Base-by-base conservation (phyloP, 805 yeast genomes). In the Metschnikowia cubensis region DNA sequence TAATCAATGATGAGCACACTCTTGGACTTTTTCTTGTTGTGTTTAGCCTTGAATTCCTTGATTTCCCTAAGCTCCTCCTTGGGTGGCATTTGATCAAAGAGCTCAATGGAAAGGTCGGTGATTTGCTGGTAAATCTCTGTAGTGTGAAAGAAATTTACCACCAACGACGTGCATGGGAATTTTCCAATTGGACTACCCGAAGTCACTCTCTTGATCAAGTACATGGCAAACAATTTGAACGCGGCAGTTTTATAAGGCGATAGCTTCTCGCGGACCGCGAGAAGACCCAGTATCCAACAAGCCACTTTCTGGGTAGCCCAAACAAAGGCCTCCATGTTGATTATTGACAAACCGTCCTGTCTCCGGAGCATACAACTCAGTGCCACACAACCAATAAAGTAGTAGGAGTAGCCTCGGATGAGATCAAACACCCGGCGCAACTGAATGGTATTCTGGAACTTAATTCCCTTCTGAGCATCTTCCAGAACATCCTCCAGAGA, bases 391-490 rank as follows among this genome's bases (percentile, higher is more conserved):
- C 34, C 32, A 14, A 43, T 43, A 13, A 43, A 35, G 34, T 17
- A 18, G 40, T 43, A 43, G 15, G 46, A 17, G 18, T 35, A 35
- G 13, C 46, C 46, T 25, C 46, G 35, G 10, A 43, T 43, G 4
- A 35, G 35, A 21, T 43, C 46, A 17, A 43, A 43, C 2, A 35
- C 15, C 11, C 33, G 11, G 48, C 89, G 73, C 10, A 83, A 62
- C 53, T 83, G 82, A 2, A 80, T 65, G 0, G 85, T 68, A 58
- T 86, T 87, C 54, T 85, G 85, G 66, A 72, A 81, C 56, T 82
- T 83, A 0, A 86, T 79, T 37, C 81, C 73, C 0, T 11, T 33
- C 17, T 21, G 25, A 80, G 77, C 17, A 22, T 35, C 43, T 31
- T 43, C 33, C 4, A 32, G 15, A 2, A 35, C 25, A 7, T 43